Base-by-base conservation (phyloP, 495 filamentous ascomycete species). In the Podospora pseudocomata region DNA sequence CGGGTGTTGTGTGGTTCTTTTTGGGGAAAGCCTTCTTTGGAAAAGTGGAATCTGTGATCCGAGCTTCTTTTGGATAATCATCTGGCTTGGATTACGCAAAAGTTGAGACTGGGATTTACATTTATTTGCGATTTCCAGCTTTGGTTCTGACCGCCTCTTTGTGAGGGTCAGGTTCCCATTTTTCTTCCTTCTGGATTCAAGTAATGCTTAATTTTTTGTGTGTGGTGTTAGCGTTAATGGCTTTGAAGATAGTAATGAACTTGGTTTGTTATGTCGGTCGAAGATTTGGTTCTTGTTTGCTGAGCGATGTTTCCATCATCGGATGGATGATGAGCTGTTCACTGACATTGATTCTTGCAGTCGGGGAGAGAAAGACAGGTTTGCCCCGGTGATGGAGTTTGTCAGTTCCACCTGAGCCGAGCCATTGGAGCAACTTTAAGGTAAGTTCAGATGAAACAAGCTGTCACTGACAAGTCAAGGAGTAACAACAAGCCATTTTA, bases 151-250 rank as follows among this genome's bases (percentile, higher is more conserved):
- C 39, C 39, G 39, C 39, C 39, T 49, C 9, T 49, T 3, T 3
- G 39, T 13, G 39, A 49, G 39, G 39, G 39, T 16, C 39, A 49
- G 39, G 39, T 18, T 49, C 9, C 39, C 7, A 13, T 49, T 49
- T 16, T 49, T 13, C 39, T 49, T 49, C 13, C 2, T 49, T 49
- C 13, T 49, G 39, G 39, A 49, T 49, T 49, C 39, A 49, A 49
- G 39, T 65, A 68, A 65, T 68, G 30, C 18, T 65, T 61, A 65
- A 68, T 68, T 20, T 68, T 49, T 49, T 49, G 39, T 49, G 39
- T 49, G 5, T 49, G 20, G 67, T 34, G 66, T 54, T 64, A 32
- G 39, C 28, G 30, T 32, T 65, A 55, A 69, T 68, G 39, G 39
- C 39, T 49, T 49, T 49, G 30, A 49, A 49, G 39, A 49, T 61